Conservation (phyloP, 139 green algal species). For the Coelastrella sp. region DNA sequence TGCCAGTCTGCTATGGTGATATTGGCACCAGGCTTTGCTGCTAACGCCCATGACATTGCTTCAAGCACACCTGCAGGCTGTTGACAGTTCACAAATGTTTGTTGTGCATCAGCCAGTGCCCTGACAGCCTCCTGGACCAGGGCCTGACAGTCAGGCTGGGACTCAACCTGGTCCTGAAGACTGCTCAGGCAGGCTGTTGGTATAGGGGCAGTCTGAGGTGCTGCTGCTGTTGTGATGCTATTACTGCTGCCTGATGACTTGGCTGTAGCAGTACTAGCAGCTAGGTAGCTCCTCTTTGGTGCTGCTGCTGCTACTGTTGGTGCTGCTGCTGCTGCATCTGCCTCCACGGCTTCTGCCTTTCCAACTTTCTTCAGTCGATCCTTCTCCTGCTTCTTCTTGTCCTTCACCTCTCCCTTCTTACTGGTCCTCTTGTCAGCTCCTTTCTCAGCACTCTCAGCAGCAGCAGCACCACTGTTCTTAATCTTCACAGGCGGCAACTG, state of each 20-base stretch:
- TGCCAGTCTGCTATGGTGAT: slow-evolving; percentile 13
- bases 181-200: slow-evolving; percentile 1
- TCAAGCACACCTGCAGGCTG: slow-evolving; percentile 31
- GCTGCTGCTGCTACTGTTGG: not conserved
- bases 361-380: not conserved
- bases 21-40: not conserved
- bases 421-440: not conserved
- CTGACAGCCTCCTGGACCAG: slow-evolving; percentile 19
- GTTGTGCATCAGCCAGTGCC: not conserved
- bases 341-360: not conserved
- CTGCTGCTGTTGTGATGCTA: slow-evolving; percentile 4
- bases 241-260: not conserved
- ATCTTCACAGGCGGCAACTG: not conserved
- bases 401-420: slow-evolving; percentile 13
- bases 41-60: slow-evolving; percentile 24
- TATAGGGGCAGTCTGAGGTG: not conserved
- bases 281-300: slow-evolving; percentile 18
- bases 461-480: not conserved
- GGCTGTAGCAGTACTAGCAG: not conserved
- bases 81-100: not conserved
- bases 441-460: not conserved
- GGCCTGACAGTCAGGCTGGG: slow-evolving; percentile 5
- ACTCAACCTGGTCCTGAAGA: not conserved
- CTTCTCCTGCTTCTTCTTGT: slow-evolving; percentile 18
- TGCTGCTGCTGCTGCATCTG: not conserved